Conservation (phyloP, 148 eudicot genomes). For the Rhododendron ovatum region DNA sequence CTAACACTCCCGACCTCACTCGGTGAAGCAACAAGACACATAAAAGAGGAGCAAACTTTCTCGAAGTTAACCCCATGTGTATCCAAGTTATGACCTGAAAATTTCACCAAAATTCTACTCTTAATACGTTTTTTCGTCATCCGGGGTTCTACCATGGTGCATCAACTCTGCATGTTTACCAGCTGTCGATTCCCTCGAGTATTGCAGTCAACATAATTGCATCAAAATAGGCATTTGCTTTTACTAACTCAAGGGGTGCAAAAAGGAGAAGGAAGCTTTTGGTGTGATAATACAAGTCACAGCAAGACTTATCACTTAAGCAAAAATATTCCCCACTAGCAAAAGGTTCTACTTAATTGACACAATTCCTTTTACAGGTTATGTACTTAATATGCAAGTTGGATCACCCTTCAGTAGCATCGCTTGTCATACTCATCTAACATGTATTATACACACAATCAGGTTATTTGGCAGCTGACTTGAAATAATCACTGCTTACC, state of each 20-base stretch:
- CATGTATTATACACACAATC: not conserved
- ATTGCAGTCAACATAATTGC: not conserved
- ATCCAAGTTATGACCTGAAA: not conserved
- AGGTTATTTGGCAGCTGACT: not conserved
- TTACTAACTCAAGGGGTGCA: not conserved
- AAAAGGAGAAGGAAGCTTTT: not conserved
- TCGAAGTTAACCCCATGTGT: not conserved
- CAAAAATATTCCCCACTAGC: not conserved
- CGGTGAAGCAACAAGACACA: not conserved
- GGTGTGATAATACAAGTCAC: not conserved
- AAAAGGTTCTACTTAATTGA: not conserved
- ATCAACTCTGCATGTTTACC: not conserved
- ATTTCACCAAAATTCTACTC: not conserved
- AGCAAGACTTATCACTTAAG: not conserved
- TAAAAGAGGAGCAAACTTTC: not conserved
- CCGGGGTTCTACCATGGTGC: not conserved
- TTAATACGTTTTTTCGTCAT: not conserved
- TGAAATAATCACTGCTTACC: not conserved
- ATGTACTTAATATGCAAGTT: not conserved
- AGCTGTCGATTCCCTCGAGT: not conserved
- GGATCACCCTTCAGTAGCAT: not conserved
- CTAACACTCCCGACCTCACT: not conserved
- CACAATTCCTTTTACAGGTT: not conserved
- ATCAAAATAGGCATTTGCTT: not conserved
- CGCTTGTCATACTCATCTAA: not conserved